Conservation (phyloP, 495 filamentous ascomycete species). For the Podospora australis region DNA sequence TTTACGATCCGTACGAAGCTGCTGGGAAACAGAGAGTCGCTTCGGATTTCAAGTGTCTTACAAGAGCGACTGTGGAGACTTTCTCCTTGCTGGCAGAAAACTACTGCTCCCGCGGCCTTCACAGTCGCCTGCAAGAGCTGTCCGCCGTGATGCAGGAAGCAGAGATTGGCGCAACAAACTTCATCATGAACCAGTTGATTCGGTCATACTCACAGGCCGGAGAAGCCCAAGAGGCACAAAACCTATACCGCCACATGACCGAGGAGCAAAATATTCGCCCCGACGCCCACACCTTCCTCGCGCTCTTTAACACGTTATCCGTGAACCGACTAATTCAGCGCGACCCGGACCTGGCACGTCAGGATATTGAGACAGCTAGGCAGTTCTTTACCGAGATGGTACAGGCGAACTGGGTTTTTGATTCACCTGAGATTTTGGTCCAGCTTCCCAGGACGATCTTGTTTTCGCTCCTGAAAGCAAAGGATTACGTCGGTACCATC, state of each 20-base stretch:
- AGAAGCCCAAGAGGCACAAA: conserved; percentile 45
- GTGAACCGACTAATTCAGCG: conserved; percentile 37
- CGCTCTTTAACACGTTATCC: conserved; percentile 52
- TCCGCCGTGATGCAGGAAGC: conserved; percentile 50
- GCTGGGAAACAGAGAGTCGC: conserved; percentile 15
- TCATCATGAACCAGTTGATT: conserved; percentile 71
- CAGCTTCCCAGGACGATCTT: conserved; percentile 37
- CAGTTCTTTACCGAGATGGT: conserved; percentile 58
- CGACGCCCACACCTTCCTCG: conserved; percentile 63
- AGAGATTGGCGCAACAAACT: conserved; percentile 58
- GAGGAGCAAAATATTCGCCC: conserved; percentile 40
- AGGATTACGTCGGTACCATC: conserved; percentile 49
- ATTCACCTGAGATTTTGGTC: conserved; percentile 25
- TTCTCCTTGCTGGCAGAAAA: conserved; percentile 68
- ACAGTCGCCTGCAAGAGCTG: conserved; percentile 50
- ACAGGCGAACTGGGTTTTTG: conserved; percentile 26
- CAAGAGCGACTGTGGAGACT: conserved; percentile 62
- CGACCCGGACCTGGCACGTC: conserved; percentile 33
- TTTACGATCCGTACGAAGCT: conserved; percentile 24
- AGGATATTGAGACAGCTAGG: conserved; percentile 48
- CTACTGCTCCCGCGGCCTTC: conserved; percentile 56
- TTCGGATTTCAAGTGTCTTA: conserved; percentile 26
- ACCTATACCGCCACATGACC: conserved; percentile 45
- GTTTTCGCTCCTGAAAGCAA: conserved; percentile 39
- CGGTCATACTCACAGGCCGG: conserved; percentile 51